Conservation (phyloP, 176 grass and related monocot genomes). For the Rhynchospora pubera region DNA sequence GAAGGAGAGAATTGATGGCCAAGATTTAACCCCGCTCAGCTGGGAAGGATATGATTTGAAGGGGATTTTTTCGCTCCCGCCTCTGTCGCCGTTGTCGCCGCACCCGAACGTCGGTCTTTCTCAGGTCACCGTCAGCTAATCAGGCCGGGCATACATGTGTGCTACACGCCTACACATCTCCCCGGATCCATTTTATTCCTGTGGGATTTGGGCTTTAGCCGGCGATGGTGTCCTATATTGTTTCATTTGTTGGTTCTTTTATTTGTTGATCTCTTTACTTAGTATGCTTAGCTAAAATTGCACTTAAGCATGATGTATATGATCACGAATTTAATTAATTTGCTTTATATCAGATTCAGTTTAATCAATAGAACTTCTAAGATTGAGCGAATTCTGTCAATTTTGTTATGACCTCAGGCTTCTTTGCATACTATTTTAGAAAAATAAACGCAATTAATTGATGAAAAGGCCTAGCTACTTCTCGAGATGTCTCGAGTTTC, state of each 20-base stretch:
- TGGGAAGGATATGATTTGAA: slow-evolving; percentile 25
- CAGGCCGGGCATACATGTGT: background rate
- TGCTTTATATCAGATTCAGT: no score
- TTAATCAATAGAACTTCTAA: no score
- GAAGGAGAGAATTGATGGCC: background rate
- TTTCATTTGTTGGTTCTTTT: background rate
- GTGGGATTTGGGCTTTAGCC: background rate
- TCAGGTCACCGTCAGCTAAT: slow-evolving; percentile 26
- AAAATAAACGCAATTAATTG: no score
- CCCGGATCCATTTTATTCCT: background rate
- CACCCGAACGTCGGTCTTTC: background rate
- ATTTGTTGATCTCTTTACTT: background rate
- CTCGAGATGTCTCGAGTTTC: no score
- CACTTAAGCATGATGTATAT: background rate
- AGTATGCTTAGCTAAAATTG: background rate
- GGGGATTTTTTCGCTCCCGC: slow-evolving; percentile 29
- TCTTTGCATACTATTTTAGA: no score
- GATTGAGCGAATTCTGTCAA: no score
- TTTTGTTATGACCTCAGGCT: no score
- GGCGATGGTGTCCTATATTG: background rate
- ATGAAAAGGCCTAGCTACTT: no score
- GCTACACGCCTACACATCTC: background rate
- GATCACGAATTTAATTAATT: background rate
- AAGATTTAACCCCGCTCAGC: slow-evolving; percentile 21
- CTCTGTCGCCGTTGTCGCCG: slow-evolving; percentile 26